These are phyloP conservation scores for Verticillium longisporum DNA, from an alignment of 2,329 filamentous ascomycete genomes.

Conservation along the genomic window DNA sequence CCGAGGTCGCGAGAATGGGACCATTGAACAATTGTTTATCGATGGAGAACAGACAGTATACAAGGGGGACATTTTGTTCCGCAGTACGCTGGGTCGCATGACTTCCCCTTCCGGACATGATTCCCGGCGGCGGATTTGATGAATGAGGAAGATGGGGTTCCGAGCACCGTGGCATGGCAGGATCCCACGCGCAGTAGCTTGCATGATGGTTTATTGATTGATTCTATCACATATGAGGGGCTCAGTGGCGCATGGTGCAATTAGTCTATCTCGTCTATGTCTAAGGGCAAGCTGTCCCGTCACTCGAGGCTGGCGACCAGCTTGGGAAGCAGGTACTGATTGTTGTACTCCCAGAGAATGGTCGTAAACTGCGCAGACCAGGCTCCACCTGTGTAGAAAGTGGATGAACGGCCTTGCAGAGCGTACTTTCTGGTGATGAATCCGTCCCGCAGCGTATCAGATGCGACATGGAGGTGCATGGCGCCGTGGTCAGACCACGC, in stretches of 20 bases:
- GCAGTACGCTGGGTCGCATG: not conserved
- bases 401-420: constrained; percentile 29
- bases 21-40: too few relatives aligned
- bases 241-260: not conserved
- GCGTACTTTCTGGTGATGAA: constrained; percentile 27
- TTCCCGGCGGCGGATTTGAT: not conserved
- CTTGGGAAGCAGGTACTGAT: constrained; percentile 18
- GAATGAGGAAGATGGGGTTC: not conserved
- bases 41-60: not conserved
- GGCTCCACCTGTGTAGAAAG: constrained; percentile 30
- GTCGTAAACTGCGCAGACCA: constrained; percentile 23
- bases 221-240: not conserved
- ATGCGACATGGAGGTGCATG: constrained; percentile 22
- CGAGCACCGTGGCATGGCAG: not conserved
- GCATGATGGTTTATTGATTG: not conserved
- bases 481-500: constrained; percentile 21
- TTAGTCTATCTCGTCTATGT: not conserved
- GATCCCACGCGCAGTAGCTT: not conserved
- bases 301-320: constrained; percentile 11
- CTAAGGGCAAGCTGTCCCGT: not conserved
- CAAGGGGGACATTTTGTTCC: not conserved
- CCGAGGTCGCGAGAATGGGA: not conserved
- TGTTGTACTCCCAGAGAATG: constrained; percentile 24
- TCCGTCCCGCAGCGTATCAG: constrained; percentile 21
- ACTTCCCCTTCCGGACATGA: not conserved